phyloP scores from a whole-genome alignment of 495 filamentous ascomycete species.

The Bryoglossum gracile region DNA sequence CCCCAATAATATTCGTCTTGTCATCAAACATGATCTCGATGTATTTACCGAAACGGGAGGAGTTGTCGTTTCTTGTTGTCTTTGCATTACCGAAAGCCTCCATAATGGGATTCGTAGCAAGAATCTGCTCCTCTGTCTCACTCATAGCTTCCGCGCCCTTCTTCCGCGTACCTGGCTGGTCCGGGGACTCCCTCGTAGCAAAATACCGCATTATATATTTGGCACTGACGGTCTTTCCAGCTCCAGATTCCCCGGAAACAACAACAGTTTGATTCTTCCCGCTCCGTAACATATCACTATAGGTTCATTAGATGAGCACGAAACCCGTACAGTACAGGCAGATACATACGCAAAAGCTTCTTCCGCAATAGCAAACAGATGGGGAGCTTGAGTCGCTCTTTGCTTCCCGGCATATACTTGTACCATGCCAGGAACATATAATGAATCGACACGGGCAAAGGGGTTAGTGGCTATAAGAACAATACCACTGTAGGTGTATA shows the following conservation, averaged over 20 bases:
- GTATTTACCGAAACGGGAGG: constrained; percentile 97
- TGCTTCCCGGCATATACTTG: constrained; percentile 98
- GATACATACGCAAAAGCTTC: constrained; percentile 87
- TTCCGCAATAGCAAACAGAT: constrained; percentile 98
- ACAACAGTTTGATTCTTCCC: constrained; percentile 96
- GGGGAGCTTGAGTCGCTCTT: constrained; percentile 89
- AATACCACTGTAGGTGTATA: constrained; percentile 99
- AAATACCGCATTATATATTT: constrained; percentile 99
- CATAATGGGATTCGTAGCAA: constrained; percentile 99
- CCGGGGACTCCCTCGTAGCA: constrained; percentile 91
- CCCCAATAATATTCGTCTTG: constrained; percentile 92
- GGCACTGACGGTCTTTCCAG: constrained; percentile 97
- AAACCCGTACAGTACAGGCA: neutral
- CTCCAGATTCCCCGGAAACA: constrained; percentile 96
- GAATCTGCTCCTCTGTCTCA: constrained; percentile 95
- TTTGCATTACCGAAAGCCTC: constrained; percentile 99
- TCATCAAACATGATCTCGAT: constrained; percentile 99
- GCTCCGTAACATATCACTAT: constrained; percentile 94
- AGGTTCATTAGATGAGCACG: constrained; percentile 21
- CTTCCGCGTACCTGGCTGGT: constrained; percentile 70
- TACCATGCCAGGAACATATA: constrained; percentile 98
- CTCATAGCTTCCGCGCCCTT: constrained; percentile 85
- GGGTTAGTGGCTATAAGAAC: constrained; percentile 98
- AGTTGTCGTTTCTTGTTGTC: constrained; percentile 98
- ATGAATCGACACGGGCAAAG: constrained; percentile 93